Conservation (phyloP, 257 asterid genomes). For the Ophiorrhiza pumila region DNA sequence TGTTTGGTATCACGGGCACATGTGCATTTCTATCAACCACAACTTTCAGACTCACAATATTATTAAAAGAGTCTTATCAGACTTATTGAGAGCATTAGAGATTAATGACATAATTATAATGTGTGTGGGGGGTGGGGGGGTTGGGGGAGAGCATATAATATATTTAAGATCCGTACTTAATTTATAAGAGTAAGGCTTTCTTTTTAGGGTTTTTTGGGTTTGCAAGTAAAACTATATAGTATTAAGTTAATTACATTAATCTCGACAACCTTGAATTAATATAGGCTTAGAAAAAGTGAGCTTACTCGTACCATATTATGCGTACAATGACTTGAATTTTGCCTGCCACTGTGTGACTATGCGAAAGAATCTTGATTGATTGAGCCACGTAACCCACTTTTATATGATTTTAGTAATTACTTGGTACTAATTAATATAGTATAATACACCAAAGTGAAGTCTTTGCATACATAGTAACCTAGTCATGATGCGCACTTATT, state of each 20-base stretch:
- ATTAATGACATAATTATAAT: neutral
- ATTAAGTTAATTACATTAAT: neutral
- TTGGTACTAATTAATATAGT: neutral
- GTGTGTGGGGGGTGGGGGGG: neutral
- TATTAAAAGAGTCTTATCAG: constrained; percentile 8
- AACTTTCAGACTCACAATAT: neutral
- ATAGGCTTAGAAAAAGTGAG: constrained; percentile 20
- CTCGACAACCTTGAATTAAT: constrained; percentile 6
- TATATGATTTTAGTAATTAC: neutral
- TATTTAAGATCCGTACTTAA: constrained; percentile 13
- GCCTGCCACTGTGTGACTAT: constrained; percentile 26
- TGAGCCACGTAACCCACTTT: constrained; percentile 13
- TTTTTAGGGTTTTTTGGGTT: constrained; percentile 18
- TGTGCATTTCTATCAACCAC: constrained; percentile 15
- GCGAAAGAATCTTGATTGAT: constrained; percentile 7
- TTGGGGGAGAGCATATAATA: constrained; percentile 32
- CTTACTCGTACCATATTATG: constrained; percentile 23
- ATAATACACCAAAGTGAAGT: neutral
- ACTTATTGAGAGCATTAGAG: constrained; percentile 26
- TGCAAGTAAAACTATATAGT: neutral
- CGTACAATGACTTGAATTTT: constrained; percentile 20
- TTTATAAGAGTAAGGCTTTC: constrained; percentile 10
- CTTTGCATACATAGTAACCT: neutral
- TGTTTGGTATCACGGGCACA: constrained; percentile 24
- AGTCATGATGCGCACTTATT: neutral